Base-by-base conservation (phyloP, 2,329 filamentous ascomycete genomes). In the Herpotrichia juniperi region DNA sequence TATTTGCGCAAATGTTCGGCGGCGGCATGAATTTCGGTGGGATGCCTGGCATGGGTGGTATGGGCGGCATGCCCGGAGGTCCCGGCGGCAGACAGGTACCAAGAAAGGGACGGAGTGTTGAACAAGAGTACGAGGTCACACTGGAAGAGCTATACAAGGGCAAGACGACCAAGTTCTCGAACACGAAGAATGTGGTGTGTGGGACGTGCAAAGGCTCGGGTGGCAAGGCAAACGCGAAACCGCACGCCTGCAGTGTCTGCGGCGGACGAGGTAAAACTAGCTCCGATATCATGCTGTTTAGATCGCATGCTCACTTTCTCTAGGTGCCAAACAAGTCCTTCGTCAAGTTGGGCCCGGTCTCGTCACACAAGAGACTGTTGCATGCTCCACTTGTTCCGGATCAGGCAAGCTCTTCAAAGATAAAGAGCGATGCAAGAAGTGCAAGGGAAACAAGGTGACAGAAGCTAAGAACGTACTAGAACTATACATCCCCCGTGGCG, bases 391-490 rank as follows among this genome's bases (percentile, higher is more conserved):
- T 66, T 99, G 94, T 76, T 83, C 87, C 54, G 93, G 93, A 28
- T 84, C 87, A n/a, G 94, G 94, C 5, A 87, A 87, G 68, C 87
- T 93, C 68, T 96, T 87, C 79, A 93, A 93, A 75, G 91, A 96
- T 69, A 97, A 97, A 81, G 94, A 99, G 69, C 91, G 91, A 71
- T 99, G 94, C 82, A 96, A 96, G 82, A 97, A 94, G 81, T 99
- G 94, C 85, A 97, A 97, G 78, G 94, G 94, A 68, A 90, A 90
- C 74, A 85, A 91, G 57, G 92, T 91, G 12, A 86, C 87, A 39
- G 88, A 92, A 66, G 90, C 94, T 76, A 94, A 90, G 76, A 99
- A 97, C 79, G 90, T 93, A 3, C 81, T 99, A 54, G 94, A 99
- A 77, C 88, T 99, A 46, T 97, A 97, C 78, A 96, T 99, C 54